A percentile compares a stretch with the other conserved stretches of the same genome.
phyloP scores from a whole-genome alignment of 768 basidiomycete species.

The Suillus subaureus region DNA sequence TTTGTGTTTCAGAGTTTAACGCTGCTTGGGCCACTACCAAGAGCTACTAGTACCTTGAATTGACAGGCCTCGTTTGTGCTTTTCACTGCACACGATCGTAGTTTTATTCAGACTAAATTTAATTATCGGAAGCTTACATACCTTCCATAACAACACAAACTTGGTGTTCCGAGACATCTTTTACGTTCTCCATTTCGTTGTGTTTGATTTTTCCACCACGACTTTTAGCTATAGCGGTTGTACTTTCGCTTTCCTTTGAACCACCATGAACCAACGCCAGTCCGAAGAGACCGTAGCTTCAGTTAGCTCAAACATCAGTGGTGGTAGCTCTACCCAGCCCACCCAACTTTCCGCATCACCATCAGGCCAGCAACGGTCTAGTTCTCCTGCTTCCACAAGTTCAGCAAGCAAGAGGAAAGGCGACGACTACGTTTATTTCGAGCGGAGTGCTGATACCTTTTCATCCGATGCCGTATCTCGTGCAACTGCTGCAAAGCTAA shows the following conservation, averaged over 20 bases:
- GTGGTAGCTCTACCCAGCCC: conserved; percentile 2
- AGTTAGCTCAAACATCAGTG: background rate
- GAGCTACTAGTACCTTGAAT: background rate
- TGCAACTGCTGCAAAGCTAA: conserved; percentile 92
- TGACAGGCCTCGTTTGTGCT: background rate
- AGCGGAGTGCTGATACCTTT: conserved; percentile 81
- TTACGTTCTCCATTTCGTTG: conserved; percentile 29
- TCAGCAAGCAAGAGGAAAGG: conserved; percentile 33
- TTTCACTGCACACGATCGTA: background rate
- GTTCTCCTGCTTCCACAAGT: conserved; percentile 31
- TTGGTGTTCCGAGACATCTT: conserved; percentile 13
- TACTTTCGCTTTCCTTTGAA: conserved; percentile 9
- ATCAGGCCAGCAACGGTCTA: conserved; percentile 28
- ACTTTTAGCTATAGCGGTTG: conserved; percentile 6
- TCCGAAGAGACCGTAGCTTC: conserved; percentile 22
- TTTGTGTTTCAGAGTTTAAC: background rate
- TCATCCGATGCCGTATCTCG: conserved; percentile 86
- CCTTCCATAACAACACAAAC: conserved; percentile 13
- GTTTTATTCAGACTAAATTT: conserved; percentile 7
- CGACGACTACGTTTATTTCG: conserved; percentile 90
- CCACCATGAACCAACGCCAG: conserved; percentile 33
- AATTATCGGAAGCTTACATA: conserved; percentile 6
- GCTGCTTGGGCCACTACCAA: background rate
- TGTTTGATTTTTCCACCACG: conserved; percentile 9
- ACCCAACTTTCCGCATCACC: conserved; percentile 14